Conservation (phyloP, 73 alveolate genomes). For the Tetrahymena borealis region DNA sequence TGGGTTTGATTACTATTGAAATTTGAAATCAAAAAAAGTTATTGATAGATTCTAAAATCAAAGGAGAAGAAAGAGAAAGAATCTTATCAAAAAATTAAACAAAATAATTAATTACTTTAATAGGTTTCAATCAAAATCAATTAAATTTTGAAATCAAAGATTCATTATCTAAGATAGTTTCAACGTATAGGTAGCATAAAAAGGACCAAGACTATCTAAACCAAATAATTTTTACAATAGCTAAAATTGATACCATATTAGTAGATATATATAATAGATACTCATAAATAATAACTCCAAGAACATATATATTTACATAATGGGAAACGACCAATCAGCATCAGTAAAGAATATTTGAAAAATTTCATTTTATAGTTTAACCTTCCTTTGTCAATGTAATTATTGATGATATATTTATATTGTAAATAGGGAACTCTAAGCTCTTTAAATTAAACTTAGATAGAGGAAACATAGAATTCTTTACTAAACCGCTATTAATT, state of each 20-base stretch:
- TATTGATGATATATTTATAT: no score
- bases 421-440: background rate
- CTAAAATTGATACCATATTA: background rate
- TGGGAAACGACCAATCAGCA: no score
- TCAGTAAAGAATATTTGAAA: no score
- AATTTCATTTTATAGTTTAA: no score
- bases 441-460: background rate
- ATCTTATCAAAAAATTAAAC: background rate
- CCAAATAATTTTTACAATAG: background rate
- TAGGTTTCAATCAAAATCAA: background rate
- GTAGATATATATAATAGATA: no score
- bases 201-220: background rate
- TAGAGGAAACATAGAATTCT: background rate
- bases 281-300: no score
- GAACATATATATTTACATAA: no score
- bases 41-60: background rate
- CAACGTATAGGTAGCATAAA: background rate
- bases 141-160: background rate
- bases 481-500: background rate
- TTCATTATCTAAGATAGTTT: background rate
- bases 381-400: no score
- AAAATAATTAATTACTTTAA: background rate
- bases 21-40: background rate
- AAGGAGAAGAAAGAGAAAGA: background rate
- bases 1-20: no score